Conservation (phyloP, 106 monocot genomes). For the Acorus calamus region DNA sequence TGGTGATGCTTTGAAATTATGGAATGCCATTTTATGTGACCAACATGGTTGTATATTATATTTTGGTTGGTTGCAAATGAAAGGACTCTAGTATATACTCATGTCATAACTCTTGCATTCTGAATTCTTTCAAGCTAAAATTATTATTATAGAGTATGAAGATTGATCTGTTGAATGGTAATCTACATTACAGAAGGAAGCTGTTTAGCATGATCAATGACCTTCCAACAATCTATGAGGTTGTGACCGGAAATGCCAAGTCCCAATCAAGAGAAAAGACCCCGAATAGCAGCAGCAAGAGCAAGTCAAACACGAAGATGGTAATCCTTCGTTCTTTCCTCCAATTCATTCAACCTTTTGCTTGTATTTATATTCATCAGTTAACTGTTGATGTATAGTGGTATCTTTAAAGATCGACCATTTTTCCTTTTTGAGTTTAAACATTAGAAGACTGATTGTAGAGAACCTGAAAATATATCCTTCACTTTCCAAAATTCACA, state of each 20-base stretch:
- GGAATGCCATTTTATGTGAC: too few species aligned
- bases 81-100: too few species aligned
- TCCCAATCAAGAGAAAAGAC: conserved; percentile 62
- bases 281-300: conserved; percentile 49
- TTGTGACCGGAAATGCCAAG: conserved; percentile 51
- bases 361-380: background rate
- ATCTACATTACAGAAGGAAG: conserved; percentile 33
- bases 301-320: conserved; percentile 47
- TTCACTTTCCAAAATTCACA: background rate
- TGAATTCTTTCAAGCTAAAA: too few species aligned
- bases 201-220: conserved; percentile 74
- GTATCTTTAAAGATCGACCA: background rate
- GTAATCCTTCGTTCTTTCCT: conserved; percentile 12
- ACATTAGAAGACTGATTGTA: too few species aligned
- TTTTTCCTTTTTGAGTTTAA: too few species aligned
- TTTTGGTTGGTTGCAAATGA: too few species aligned
- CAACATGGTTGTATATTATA: too few species aligned
- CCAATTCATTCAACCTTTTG: background rate
- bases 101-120: too few species aligned
- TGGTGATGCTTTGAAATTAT: too few species aligned
- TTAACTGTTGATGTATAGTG: background rate
- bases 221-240: conserved; percentile 69
- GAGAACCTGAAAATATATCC: background rate
- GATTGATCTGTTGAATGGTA: background rate
- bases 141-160: too few species aligned